Evolutionary conservation across 116 monocot genomes (phyloP), one percentile per base, ranked within the genome.

Genomic region (Zostera marina): DNA sequence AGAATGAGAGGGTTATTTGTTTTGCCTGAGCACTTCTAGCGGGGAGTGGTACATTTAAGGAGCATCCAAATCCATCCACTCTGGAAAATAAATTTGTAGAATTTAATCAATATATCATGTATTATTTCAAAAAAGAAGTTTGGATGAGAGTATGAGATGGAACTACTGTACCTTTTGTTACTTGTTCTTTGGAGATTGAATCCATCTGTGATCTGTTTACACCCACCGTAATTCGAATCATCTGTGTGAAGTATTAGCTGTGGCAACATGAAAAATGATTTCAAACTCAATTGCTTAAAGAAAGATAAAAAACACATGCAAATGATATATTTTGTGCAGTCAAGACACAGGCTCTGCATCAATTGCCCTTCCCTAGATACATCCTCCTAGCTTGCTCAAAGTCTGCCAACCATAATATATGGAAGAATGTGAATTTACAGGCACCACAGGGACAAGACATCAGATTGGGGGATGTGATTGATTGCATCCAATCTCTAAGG

Each of bases 211-310:
- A 92, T 70, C 45, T 56, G 41, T 44, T 83, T 87, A 59, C 13
- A 64, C 26, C 92, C 92, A 59, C 92, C 81, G 62, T 78, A 87
- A 8, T 42, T 68, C 17, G 58, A 42, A 67, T 92, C 91, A 67
- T 92, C 91, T 40, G 77, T 83, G 59, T 92, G 87, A 17, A 92
- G 54, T 64, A 80, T 76, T 42, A 92, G 17, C 92, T 92, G 74
- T 47, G 17, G 2, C 8, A 15, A 49, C 19, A 13, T 10, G 41
- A 40, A 11, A 19, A 15, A 44, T 15, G 20, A 11, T 42, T 19
- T 8, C 26, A 20, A 47, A 47, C 13, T 14, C 47, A 47, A 9
- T 0, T 16, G 4, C 47, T 14, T 16, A 47, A 14, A 0, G 13
- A 47, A 14, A 47, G 47, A 16, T 3, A 16, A 11, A 47, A 47